A percentile compares a stretch with the other conserved stretches of the same genome.
phyloP scores from a whole-genome alignment of 176 grass and related monocot genomes.

The Bolboschoenus planiculmis region DNA sequence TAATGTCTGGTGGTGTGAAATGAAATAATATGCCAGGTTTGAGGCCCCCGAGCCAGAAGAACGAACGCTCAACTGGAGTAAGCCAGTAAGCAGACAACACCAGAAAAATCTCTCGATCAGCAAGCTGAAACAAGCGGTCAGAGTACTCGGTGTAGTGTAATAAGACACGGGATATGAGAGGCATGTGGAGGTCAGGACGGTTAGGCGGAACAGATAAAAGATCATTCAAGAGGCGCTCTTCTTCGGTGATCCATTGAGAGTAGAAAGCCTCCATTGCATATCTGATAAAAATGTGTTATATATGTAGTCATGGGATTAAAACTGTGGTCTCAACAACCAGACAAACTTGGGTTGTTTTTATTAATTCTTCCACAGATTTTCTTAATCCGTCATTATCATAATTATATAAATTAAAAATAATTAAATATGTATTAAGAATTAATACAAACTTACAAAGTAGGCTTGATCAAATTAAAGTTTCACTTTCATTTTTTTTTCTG shows the following conservation, averaged over 20 bases:
- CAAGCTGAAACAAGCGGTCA: neutral
- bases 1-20: neutral
- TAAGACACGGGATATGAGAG: conserved; percentile 10
- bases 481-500: too few species aligned
- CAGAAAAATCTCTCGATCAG: conserved; percentile 26
- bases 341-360: neutral
- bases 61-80: neutral
- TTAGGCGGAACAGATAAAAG: neutral
- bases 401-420: neutral
- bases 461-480: too few species aligned
- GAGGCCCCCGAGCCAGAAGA: neutral
- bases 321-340: neutral
- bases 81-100: conserved; percentile 32
- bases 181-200: conserved; percentile 5
- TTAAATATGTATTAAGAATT: too few species aligned
- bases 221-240: neutral
- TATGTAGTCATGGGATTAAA: neutral
- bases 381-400: neutral
- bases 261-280: conserved; percentile 20
- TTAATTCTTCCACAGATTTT: neutral
- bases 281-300: neutral
- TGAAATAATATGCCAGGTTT: neutral
- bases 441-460: too few species aligned
- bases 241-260: neutral
- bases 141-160: conserved; percentile 1